Evolutionary conservation across 2,329 filamentous ascomycete species (phyloP).

Genomic region (Calcarisporium arbuscula): DNA sequence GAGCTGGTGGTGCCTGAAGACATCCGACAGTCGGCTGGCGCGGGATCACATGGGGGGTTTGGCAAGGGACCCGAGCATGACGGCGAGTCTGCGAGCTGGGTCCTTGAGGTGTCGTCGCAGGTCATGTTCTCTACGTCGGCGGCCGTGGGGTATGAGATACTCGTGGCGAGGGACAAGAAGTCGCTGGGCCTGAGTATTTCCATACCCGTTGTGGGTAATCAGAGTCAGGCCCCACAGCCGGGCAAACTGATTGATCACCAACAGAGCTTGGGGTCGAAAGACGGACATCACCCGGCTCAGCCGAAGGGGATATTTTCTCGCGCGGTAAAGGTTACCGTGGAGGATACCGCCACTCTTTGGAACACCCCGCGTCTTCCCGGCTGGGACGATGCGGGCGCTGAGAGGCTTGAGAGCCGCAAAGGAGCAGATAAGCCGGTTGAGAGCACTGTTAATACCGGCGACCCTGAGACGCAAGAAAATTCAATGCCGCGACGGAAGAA

Average conservation of each 20-base stretch:
- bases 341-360: slow-evolving; percentile 88
- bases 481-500: slow-evolving; percentile 50
- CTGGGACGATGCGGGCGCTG: slow-evolving; percentile 41
- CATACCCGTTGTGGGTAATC: slow-evolving; percentile 37
- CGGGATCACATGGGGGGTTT: slow-evolving; percentile 38
- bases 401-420: slow-evolving; percentile 15
- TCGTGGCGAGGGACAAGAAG: slow-evolving; percentile 80
- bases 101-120: slow-evolving; percentile 87
- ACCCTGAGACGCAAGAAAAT: slow-evolving; percentile 20
- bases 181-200: slow-evolving; percentile 61
- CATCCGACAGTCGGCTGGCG: slow-evolving; percentile 59
- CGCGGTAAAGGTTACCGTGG: slow-evolving; percentile 69
- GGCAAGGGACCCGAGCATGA: slow-evolving; percentile 38
- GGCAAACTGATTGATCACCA: slow-evolving; percentile 74
- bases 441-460: slow-evolving; percentile 25
- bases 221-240: slow-evolving; percentile 50
- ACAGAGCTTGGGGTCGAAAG: slow-evolving; percentile 50
- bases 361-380: slow-evolving; percentile 80
- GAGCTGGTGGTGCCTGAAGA: slow-evolving; percentile 73
- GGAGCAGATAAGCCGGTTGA: slow-evolving; percentile 26
- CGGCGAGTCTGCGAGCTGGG: slow-evolving; percentile 65
- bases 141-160: slow-evolving; percentile 78
- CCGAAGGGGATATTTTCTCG: slow-evolving; percentile 76
- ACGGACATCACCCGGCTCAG: slow-evolving; percentile 55
- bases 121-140: slow-evolving; percentile 90